Evolutionary conservation across 1,139 yeast species (phyloP).

Genomic region (Yamadazyma diospyri): DNA sequence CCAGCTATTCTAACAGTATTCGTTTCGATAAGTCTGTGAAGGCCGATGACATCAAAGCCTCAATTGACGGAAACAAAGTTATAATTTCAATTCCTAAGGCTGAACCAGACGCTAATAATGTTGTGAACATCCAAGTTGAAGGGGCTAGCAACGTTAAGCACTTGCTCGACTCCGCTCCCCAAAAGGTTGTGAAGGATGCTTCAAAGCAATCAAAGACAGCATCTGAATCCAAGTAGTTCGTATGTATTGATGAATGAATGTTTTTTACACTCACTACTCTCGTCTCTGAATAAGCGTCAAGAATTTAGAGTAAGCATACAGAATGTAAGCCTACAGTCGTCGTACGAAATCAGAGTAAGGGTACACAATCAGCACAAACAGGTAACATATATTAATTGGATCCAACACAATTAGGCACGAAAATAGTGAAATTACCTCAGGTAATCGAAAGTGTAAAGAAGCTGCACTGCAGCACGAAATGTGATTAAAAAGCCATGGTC

Average conservation of each 20-base stretch:
- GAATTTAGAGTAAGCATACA: background rate
- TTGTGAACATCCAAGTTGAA: slow-evolving; percentile 12
- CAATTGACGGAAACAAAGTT: slow-evolving; percentile 16
- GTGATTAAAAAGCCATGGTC: slow-evolving; percentile 1
- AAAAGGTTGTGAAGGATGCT: no score
- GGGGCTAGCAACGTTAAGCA: no score
- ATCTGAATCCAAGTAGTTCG: no score
- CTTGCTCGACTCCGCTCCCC: no score
- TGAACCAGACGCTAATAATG: slow-evolving; percentile 17
- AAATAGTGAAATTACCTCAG: background rate
- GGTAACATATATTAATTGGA: slow-evolving; percentile 4
- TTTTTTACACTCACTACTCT: no score
- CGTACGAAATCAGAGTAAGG: no score
- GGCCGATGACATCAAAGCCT: slow-evolving; percentile 18
- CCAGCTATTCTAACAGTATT: slow-evolving; percentile 18
- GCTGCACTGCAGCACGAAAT: slow-evolving; percentile 5
- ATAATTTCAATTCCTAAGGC: slow-evolving; percentile 21
- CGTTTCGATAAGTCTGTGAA: slow-evolving; percentile 21
- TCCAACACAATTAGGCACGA: slow-evolving; percentile 4
- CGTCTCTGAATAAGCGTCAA: background rate
- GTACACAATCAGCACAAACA: background rate
- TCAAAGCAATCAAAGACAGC: no score
- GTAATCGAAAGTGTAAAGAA: slow-evolving; percentile 1
- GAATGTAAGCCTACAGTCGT: no score
- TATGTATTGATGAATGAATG: no score